These are phyloP conservation scores for Backusella parvicylindrica DNA, from an alignment of 192 early-diverging fungal genomes.

Conservation along the genomic window DNA sequence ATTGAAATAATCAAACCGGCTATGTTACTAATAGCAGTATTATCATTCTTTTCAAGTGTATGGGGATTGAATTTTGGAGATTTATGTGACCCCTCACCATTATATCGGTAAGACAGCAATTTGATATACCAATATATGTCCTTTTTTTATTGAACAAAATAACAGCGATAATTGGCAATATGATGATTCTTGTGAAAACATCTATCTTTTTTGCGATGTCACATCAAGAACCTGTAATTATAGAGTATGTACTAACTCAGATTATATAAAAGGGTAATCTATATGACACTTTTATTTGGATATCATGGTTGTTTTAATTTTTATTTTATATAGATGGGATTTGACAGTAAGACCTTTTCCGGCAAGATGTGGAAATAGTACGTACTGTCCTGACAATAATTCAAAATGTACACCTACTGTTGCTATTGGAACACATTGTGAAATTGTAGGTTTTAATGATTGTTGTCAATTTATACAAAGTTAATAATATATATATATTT, in stretches of 20 bases:
- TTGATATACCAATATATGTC: background rate
- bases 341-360: constrained; percentile 11
- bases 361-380: constrained; percentile 15
- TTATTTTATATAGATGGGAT: constrained; percentile 25
- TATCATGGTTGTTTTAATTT: background rate
- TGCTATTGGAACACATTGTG: constrained; percentile 17
- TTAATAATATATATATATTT: background rate
- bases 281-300: background rate
- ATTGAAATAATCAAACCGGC: background rate
- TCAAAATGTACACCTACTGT: constrained; percentile 26
- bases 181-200: constrained; percentile 26
- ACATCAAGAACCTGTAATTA: constrained; percentile 18
- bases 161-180: constrained; percentile 24
- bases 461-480: background rate
- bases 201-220: constrained; percentile 28
- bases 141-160: background rate
- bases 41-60: background rate
- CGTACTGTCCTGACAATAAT: constrained; percentile 35
- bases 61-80: constrained; percentile 13
- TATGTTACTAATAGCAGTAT: background rate
- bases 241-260: constrained; percentile 32
- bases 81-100: constrained; percentile 19
- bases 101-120: constrained; percentile 16
- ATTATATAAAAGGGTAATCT: constrained; percentile 34
- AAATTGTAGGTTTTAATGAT: constrained; percentile 20